Percentiles rank a stretch among this genome's conserved stretches.
Conservation (phyloP, 2,329 filamentous ascomycete genomes). For the Pseudogymnoascus sp. region DNA sequence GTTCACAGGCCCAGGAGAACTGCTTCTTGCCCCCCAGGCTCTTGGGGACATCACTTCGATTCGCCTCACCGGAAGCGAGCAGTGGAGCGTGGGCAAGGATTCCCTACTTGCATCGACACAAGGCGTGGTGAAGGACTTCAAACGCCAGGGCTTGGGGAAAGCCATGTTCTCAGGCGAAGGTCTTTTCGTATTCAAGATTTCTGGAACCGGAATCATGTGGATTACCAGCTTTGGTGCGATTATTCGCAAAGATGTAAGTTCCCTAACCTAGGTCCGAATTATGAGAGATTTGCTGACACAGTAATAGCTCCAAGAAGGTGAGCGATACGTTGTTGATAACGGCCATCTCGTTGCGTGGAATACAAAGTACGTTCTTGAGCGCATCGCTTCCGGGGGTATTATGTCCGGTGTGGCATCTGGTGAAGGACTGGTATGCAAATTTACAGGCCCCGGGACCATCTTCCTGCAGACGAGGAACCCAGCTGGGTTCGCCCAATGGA, state of each 20-base stretch:
- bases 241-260: slow-evolving; percentile 79
- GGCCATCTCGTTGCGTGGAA: slow-evolving; percentile 96
- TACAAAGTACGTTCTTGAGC: slow-evolving; percentile 84
- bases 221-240: slow-evolving; percentile 91
- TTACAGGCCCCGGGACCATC: slow-evolving; percentile 81
- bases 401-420: slow-evolving; percentile 76
- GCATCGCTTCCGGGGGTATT: slow-evolving; percentile 82
- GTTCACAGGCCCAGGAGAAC: slow-evolving; percentile 83
- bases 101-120: slow-evolving; percentile 79
- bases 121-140: slow-evolving; percentile 80
- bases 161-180: slow-evolving; percentile 93
- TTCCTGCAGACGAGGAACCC: slow-evolving; percentile 91
- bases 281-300: slow-evolving; percentile 12
- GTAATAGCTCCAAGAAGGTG: slow-evolving; percentile 49
- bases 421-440: slow-evolving; percentile 91
- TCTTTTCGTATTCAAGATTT: slow-evolving; percentile 80
- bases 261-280: background rate
- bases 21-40: slow-evolving; percentile 71
- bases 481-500: slow-evolving; percentile 37
- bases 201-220: slow-evolving; percentile 75
- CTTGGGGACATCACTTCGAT: slow-evolving; percentile 83
- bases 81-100: slow-evolving; percentile 82
- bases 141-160: slow-evolving; percentile 78
- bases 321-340: slow-evolving; percentile 89
- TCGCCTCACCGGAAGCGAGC: slow-evolving; percentile 60